Evolutionary conservation across 2,329 filamentous ascomycete genomes (phyloP).

Genomic region (Hypoxylon sp.): DNA sequence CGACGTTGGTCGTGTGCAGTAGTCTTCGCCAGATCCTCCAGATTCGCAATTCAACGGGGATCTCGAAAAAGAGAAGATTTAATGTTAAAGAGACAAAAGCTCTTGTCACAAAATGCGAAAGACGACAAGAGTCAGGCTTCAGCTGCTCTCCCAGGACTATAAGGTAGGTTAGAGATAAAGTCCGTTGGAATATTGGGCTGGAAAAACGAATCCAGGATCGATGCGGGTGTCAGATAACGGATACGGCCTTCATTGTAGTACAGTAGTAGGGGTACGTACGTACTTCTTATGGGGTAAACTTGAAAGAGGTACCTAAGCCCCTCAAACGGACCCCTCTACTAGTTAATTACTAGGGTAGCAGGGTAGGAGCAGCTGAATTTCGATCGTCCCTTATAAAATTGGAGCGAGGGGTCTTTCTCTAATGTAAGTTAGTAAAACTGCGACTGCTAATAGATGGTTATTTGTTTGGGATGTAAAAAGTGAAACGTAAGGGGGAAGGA

Average conservation of each 20-base stretch:
- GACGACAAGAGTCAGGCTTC: constrained; percentile 9
- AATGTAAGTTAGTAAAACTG: too few relatives aligned
- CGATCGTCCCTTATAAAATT: constrained; percentile 28
- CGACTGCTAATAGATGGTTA: too few relatives aligned
- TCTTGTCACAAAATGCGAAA: not conserved
- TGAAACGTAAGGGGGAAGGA: too few relatives aligned
- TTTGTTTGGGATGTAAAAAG: constrained; percentile 4
- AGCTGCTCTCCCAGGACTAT: constrained; percentile 8
- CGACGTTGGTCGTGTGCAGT: constrained; percentile 3
- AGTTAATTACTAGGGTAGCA: constrained; percentile 3
- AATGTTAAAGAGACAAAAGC: not conserved
- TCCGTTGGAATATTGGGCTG: constrained; percentile 6
- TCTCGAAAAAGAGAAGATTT: not conserved
- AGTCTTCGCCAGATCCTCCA: constrained; percentile 14
- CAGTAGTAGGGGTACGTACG: too few relatives aligned
- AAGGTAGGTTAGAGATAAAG: constrained; percentile 3
- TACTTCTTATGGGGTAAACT: not conserved
- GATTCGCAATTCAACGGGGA: too few relatives aligned
- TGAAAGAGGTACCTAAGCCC: constrained; percentile 6
- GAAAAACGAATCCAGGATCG: constrained; percentile 3
- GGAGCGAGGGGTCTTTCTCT: constrained; percentile 6
- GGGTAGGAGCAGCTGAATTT: constrained; percentile 33
- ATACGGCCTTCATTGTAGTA: too few relatives aligned
- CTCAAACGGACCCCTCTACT: constrained; percentile 24
- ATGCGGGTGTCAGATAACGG: constrained; percentile 6